A percentile compares a stretch with the other conserved stretches of the same genome.
Conservation (phyloP, 352 stramenopile genomes). For the Pythium oligandrum region DNA sequence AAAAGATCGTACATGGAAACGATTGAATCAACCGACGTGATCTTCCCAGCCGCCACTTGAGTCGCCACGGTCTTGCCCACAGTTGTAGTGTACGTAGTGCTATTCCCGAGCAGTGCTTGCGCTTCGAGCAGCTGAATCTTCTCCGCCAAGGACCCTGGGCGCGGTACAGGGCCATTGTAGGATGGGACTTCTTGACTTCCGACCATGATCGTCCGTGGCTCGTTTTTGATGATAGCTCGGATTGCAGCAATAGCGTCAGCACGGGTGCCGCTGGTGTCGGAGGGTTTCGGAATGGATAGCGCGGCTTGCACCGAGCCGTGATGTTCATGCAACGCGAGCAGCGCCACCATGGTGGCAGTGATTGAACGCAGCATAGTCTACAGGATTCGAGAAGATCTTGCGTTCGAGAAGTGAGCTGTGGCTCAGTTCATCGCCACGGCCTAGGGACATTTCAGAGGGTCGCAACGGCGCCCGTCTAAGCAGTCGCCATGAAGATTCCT, state of each 20-base stretch:
- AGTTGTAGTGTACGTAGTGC: background rate
- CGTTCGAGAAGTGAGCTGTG: too few relatives aligned
- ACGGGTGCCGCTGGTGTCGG: constrained; percentile 1
- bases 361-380: too few relatives aligned
- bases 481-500: too few relatives aligned
- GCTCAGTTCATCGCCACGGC: too few relatives aligned
- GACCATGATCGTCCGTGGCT: constrained; percentile 2
- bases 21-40: background rate
- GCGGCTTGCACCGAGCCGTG: background rate
- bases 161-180: constrained; percentile 3
- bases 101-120: background rate
- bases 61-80: background rate
- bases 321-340: background rate
- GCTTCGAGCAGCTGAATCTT: constrained; percentile 4
- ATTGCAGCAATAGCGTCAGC: constrained; percentile 4
- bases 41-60: background rate
- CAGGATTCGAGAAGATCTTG: too few relatives aligned
- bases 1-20: constrained; percentile 4
- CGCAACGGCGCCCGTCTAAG: too few relatives aligned
- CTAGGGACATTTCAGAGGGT: too few relatives aligned
- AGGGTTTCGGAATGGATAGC: background rate
- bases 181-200: constrained; percentile 2
- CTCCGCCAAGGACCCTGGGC: constrained; percentile 5
- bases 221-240: constrained; percentile 5
- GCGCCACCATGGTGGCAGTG: too few relatives aligned